A percentile compares a stretch with the other conserved stretches of the same genome.
These are phyloP conservation scores for Chaetomium strumarium DNA, from an alignment of 2,329 filamentous ascomycete genomes.

Conservation along the genomic window DNA sequence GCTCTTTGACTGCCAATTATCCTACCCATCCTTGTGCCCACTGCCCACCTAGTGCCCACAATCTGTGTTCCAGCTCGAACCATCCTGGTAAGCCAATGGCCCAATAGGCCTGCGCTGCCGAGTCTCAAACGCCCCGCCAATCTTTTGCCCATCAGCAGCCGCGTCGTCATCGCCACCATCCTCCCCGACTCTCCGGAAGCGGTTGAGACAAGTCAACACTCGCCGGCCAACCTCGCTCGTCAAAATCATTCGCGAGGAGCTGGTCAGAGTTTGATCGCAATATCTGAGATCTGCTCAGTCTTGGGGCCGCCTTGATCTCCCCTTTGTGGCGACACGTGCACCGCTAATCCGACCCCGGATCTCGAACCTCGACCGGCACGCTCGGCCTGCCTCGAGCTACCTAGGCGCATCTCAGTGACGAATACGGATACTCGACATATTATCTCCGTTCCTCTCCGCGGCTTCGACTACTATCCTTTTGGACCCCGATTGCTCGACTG, in stretches of 20 bases:
- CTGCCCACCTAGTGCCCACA: too few relatives aligned
- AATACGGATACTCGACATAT: not conserved
- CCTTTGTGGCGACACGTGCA: not conserved
- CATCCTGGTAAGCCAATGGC: not conserved
- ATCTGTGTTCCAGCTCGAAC: too few relatives aligned
- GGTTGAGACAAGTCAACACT: not conserved
- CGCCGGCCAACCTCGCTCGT: slow-evolving; percentile 12
- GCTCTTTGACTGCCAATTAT: not conserved
- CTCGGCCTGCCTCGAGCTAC: not conserved
- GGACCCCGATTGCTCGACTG: not conserved
- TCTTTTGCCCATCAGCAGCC: slow-evolving; percentile 8
- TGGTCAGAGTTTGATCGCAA: not conserved
- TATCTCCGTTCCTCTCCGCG: not conserved
- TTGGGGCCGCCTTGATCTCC: not conserved
- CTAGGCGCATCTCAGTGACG: not conserved
- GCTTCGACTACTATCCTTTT: not conserved
- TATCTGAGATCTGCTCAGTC: not conserved
- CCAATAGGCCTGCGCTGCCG: not conserved
- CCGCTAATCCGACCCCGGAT: not conserved
- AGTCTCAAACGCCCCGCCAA: slow-evolving; percentile 2
- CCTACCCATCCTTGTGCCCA: not conserved
- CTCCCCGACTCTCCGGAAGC: slow-evolving; percentile 1
- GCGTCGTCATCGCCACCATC: slow-evolving; percentile 19
- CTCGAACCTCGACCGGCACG: not conserved
- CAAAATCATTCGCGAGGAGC: slow-evolving; percentile 1